These are phyloP conservation scores for Pseudomonodictys pantanalensis DNA, from an alignment of 495 filamentous ascomycete genomes.

Conservation along the genomic window DNA sequence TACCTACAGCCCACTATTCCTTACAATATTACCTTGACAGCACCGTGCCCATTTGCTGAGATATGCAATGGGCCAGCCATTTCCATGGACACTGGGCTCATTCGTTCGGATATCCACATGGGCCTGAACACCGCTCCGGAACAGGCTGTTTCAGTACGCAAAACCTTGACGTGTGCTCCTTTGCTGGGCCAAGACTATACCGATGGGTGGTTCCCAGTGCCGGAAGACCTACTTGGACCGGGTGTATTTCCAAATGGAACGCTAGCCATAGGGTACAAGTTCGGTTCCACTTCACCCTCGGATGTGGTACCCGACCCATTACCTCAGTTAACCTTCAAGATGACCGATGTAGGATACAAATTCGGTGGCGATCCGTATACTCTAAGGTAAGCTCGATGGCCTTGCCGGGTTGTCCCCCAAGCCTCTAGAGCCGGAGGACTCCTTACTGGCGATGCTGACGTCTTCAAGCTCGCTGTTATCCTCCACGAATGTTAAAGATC, in stretches of 20 bases:
- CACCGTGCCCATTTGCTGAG: conserved; percentile 19
- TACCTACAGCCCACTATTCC: not conserved
- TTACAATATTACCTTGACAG: not conserved
- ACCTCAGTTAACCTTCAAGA: not conserved
- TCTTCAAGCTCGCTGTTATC: too few species aligned
- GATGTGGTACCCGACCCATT: not conserved
- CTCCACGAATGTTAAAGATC: too few species aligned
- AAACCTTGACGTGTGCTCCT: conserved; percentile 12
- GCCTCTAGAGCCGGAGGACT: too few species aligned
- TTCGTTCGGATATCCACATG: conserved; percentile 1
- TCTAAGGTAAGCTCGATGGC: too few species aligned
- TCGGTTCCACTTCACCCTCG: not conserved
- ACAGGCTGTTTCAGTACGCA: conserved; percentile 7
- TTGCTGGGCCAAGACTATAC: conserved; percentile 11
- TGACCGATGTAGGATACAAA: too few species aligned
- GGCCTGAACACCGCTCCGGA: conserved; percentile 12
- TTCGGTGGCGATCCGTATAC: too few species aligned
- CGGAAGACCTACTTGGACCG: not conserved
- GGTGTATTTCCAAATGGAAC: not conserved
- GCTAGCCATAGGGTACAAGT: not conserved
- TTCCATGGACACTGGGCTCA: conserved; percentile 7
- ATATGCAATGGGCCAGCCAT: conserved; percentile 18
- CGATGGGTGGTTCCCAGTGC: not conserved
- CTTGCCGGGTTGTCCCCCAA: too few species aligned
- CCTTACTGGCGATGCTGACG: too few species aligned